Evolutionary conservation across 1,284 basidiomycete species (phyloP), one percentile per base, ranked within the genome.

Genomic region (Meira nashicola): DNA sequence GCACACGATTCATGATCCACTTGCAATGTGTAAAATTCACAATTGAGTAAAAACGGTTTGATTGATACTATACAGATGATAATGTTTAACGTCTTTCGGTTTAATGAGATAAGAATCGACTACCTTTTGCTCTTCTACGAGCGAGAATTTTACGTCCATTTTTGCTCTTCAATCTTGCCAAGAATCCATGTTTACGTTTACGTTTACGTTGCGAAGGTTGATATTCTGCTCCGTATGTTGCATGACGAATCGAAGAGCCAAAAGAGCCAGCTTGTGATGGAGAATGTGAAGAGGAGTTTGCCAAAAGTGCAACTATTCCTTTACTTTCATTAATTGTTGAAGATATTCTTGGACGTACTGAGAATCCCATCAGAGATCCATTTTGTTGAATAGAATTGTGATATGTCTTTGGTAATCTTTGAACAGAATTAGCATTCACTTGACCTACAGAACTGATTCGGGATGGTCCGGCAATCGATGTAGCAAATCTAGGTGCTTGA

Each of bases 101-200:
- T 33, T 50, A 86, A 78, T 86, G 84, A 60, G 79, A 83, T 65
- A 87, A 79, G 71, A 82, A 85, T 71, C 83, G 84, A 65, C 85
- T 82, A 11, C 86, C 85, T 78, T 86, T 86, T 40, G 80, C 80
- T 60, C 83, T 74, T 48, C 87, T 82, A 48, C 84, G 77, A 38
- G 77, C 80, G 59, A 89, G 80, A 50, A 88, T 85, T 76, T 86
- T 86, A 62, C 84, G 82, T 1, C 88, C 88, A 28, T 82, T 83
- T 19, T 83, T 80, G 40, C 83, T 83, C 67, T 83, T 82, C 75
- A 87, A 84, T 46, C 89, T 81, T 0, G 86, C 83, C 40, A 94
- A 82, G 78, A 92, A 94, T 9, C 91, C 91, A 75, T 92, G 89
- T 79, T 87, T 89, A 63, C 89, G 84, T 82, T 94, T 94, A 53